These are phyloP conservation scores for Mycosphaerella sp. DNA, from an alignment of 2,329 filamentous ascomycete species.

Conservation along the genomic window DNA sequence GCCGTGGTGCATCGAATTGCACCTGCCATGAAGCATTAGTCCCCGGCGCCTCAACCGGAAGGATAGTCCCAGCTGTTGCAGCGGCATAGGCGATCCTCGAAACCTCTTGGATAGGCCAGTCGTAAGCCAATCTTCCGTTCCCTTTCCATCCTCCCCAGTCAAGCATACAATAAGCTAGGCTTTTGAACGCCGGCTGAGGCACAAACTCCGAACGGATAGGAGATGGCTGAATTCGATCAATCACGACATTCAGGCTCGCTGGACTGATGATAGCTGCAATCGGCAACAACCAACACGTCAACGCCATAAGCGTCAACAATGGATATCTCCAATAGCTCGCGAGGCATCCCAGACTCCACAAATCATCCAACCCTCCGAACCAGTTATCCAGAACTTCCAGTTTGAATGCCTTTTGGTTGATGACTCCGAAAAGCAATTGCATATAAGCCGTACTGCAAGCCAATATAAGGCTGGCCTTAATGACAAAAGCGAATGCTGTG, in stretches of 20 bases:
- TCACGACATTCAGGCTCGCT: conserved; percentile 7
- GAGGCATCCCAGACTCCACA: conserved; percentile 4
- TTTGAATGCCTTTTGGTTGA: background rate
- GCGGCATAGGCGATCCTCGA: conserved; percentile 5
- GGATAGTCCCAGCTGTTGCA: conserved; percentile 5
- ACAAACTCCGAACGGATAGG: background rate
- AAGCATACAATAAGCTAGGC: background rate
- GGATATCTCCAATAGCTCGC: conserved; percentile 10
- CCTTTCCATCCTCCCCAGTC: background rate
- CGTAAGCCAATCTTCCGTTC: background rate
- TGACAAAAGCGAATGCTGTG: conserved; percentile 16
- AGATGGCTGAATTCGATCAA: conserved; percentile 9
- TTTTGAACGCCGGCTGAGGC: conserved; percentile 11
- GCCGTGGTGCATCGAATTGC: conserved; percentile 1
- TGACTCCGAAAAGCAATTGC: conserved; percentile 13
- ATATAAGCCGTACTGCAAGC: conserved; percentile 15
- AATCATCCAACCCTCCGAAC: conserved; percentile 10
- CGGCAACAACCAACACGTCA: conserved; percentile 13
- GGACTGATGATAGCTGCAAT: conserved; percentile 13
- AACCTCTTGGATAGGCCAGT: conserved; percentile 2
- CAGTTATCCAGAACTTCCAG: conserved; percentile 12
- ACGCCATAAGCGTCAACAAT: conserved; percentile 7
- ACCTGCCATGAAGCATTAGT: conserved; percentile 12
- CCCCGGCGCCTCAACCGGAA: conserved; percentile 9
- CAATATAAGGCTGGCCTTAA: conserved; percentile 15